Percentiles rank a stretch among this genome's conserved stretches.
Conservation (phyloP, 1,284 basidiomycete species). For the Pseudozyma thailandica region DNA sequence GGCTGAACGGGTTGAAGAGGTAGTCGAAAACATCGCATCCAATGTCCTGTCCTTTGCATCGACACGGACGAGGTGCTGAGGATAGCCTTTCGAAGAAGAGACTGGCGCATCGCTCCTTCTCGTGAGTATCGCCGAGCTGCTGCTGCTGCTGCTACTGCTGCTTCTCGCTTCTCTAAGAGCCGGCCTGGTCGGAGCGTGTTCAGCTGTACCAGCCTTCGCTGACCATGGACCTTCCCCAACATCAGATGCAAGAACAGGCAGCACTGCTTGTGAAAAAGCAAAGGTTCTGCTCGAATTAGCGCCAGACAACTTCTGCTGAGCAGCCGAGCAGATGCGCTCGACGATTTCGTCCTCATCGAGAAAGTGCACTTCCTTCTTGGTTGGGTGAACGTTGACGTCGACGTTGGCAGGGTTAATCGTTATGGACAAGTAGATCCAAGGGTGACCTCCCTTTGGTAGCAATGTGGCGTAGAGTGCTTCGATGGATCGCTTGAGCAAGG, state of each 20-base stretch:
- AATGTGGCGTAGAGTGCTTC: slow-evolving; percentile 86
- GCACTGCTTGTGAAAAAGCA: slow-evolving; percentile 43
- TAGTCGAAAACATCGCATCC: slow-evolving; percentile 75
- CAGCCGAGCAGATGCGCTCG: slow-evolving; percentile 75
- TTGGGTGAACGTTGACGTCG: slow-evolving; percentile 98
- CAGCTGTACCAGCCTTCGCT: background rate
- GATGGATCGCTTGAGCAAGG: slow-evolving; percentile 84
- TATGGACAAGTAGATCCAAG: slow-evolving; percentile 91
- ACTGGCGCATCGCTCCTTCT: slow-evolving; percentile 16
- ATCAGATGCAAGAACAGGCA: slow-evolving; percentile 31
- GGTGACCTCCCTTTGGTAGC: slow-evolving; percentile 88
- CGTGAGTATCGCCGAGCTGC: slow-evolving; percentile 4
- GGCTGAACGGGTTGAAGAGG: slow-evolving; percentile 2
- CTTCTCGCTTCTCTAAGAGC: slow-evolving; percentile 6
- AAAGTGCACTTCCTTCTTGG: slow-evolving; percentile 96
- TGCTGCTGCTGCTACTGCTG: slow-evolving; percentile 28
- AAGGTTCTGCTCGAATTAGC: slow-evolving; percentile 64
- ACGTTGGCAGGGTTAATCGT: slow-evolving; percentile 86
- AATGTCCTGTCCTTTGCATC: slow-evolving; percentile 87
- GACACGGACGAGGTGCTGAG: slow-evolving; percentile 92
- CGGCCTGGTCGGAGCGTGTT: slow-evolving; percentile 8
- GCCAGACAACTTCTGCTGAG: slow-evolving; percentile 40
- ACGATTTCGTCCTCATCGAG: slow-evolving; percentile 90
- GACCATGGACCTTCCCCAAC: background rate
- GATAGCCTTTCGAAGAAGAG: slow-evolving; percentile 67